These are phyloP conservation scores for Arthroderma sp. DNA, from an alignment of 2,329 filamentous ascomycete genomes.

Conservation along the genomic window DNA sequence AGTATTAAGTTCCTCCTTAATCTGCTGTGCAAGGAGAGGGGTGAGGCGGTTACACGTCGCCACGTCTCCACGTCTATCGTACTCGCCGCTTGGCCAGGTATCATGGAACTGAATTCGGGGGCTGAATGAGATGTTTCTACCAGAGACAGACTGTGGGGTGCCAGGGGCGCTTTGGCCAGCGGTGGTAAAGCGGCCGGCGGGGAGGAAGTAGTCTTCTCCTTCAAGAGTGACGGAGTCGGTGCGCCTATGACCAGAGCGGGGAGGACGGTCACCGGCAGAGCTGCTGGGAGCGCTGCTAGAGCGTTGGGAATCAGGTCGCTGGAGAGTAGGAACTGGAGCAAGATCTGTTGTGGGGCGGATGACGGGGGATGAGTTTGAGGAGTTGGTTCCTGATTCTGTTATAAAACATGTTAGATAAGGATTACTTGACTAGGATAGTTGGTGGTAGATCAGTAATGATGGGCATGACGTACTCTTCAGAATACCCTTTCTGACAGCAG, in stretches of 20 bases:
- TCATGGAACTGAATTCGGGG: conserved; percentile 91
- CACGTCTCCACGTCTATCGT: conserved; percentile 89
- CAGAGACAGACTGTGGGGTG: conserved; percentile 56
- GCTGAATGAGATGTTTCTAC: conserved; percentile 62
- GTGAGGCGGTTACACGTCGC: conserved; percentile 96
- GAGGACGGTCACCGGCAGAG: conserved; percentile 60
- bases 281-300: conserved; percentile 74
- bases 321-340: conserved; percentile 26
- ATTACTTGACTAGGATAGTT: background rate
- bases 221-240: conserved; percentile 61
- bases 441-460: background rate
- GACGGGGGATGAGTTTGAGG: conserved; percentile 52
- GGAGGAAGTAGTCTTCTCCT: conserved; percentile 82
- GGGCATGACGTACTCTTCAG: conserved; percentile 62
- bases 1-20: conserved; percentile 97
- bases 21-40: conserved; percentile 93
- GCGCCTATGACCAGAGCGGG: conserved; percentile 47
- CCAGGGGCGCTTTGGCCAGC: conserved; percentile 69
- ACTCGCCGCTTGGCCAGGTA: conserved; percentile 90
- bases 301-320: conserved; percentile 61
- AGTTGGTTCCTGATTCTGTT: conserved; percentile 9
- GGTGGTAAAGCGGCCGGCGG: conserved; percentile 55
- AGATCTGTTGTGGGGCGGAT: conserved; percentile 46
- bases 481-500: conserved; percentile 89
- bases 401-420: background rate